Base-by-base conservation (phyloP, 768 basidiomycete genomes). In the Lanmaoa rubissima region DNA sequence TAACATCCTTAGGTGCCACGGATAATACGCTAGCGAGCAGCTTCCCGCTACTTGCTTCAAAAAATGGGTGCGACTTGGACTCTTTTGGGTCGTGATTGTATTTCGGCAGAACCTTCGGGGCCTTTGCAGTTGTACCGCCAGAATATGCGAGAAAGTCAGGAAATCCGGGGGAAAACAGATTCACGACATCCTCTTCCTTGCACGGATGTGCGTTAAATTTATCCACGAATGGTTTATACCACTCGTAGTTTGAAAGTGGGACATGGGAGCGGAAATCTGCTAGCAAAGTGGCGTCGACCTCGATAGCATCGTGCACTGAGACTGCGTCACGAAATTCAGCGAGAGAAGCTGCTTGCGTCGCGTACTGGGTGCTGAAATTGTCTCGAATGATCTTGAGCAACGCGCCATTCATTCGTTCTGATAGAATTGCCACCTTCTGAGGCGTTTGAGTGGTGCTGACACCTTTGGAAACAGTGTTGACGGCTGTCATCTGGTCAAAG, bases 131-230 rank as follows among this genome's bases (percentile, higher is more conserved):
- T 10, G 65, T 67, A 10, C 44, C 54, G 7, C 60, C 66, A 4
- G 65, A 58, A 14, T 44, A 5, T 1, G 46, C 54, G 0, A 67
- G 13, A 39, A 40, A 51, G 17, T 49, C 45, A 1, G 65, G 65
- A 11, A 67, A 34, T 17, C 65, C 65, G 2, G 65, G 65, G 11
- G 65, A 42, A 52, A 67, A 52, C 51, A 66, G 44, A 31, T 66
- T 31, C n/a, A 12, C 16, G 39, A 66, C 58, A 4, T 66, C 57
- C 24, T 43, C 45, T 31, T 66, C 59, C 34, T 54, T 67, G 58
- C 65, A 66, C 19, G 61, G 65, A 3, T 13, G 31, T 16, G 4
- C 46, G 16, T 61, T 31, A 28, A 66, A 66, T 28, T 55, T 66
- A 2, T 40, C 40, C 1, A 58, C 16, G 26, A 60, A 67, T 1